These are phyloP conservation scores for Holtermanniella nyarrowii DNA, from an alignment of 768 basidiomycete species.

Conservation along the genomic window DNA sequence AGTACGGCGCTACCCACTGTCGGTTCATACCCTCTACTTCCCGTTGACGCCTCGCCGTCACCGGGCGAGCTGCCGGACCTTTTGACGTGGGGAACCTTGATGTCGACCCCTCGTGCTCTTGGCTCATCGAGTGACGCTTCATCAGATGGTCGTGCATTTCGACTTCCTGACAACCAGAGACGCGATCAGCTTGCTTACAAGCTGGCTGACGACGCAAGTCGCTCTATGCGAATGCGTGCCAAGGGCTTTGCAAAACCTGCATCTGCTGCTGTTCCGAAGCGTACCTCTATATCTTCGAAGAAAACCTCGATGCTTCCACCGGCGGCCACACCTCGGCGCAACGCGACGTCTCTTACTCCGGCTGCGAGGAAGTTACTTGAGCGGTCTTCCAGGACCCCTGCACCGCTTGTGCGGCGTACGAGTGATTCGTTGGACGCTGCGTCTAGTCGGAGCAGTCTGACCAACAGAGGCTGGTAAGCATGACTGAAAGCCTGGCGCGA, in stretches of 20 bases:
- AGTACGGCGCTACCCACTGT: slow-evolving; percentile 42
- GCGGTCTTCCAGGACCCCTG: background rate
- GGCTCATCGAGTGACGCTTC: slow-evolving; percentile 41
- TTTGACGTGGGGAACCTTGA: slow-evolving; percentile 94
- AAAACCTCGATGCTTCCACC: slow-evolving; percentile 66
- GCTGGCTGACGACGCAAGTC: slow-evolving; percentile 70
- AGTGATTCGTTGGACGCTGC: too few relatives aligned
- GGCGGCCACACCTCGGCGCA: slow-evolving; percentile 59
- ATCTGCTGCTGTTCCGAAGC: slow-evolving; percentile 40
- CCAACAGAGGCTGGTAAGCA: too few relatives aligned
- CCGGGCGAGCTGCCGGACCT: slow-evolving; percentile 76
- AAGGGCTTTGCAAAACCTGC: slow-evolving; percentile 22
- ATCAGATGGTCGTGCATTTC: slow-evolving; percentile 50
- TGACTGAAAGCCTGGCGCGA: too few relatives aligned
- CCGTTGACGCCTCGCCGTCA: slow-evolving; percentile 76
- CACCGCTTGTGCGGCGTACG: too few relatives aligned
- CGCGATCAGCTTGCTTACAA: slow-evolving; percentile 73
- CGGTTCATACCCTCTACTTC: slow-evolving; percentile 62
- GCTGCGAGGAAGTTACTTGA: slow-evolving; percentile 69
- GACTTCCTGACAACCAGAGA: slow-evolving; percentile 61
- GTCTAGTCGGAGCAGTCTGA: too few relatives aligned
- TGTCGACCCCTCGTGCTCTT: slow-evolving; percentile 81
- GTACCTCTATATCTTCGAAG: background rate
- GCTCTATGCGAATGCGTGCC: slow-evolving; percentile 53
- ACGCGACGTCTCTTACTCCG: slow-evolving; percentile 71